These are phyloP conservation scores for Prototheca cutis DNA, from an alignment of 163 green algal genomes.

Conservation along the genomic window DNA sequence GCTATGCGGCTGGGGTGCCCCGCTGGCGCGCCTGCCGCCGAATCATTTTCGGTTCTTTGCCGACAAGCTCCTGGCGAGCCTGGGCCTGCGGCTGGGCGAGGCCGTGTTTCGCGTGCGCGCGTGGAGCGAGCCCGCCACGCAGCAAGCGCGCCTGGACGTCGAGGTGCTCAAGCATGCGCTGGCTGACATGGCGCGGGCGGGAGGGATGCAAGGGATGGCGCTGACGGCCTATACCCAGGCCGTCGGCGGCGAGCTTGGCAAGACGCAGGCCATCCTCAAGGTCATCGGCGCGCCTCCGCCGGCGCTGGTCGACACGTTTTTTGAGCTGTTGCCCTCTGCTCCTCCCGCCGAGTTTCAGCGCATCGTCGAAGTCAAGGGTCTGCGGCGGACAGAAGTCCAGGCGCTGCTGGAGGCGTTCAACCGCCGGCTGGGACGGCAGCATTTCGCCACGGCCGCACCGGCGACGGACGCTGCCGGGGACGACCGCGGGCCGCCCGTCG, in stretches of 20 bases:
- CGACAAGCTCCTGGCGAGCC: conserved; percentile 78
- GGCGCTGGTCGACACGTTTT: conserved; percentile 72
- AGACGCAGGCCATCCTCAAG: conserved; percentile 52
- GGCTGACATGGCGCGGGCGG: conserved; percentile 41
- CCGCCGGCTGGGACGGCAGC: conserved; percentile 17
- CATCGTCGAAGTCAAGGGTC: conserved; percentile 71
- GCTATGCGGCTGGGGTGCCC: conserved; percentile 44
- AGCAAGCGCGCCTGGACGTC: conserved; percentile 85
- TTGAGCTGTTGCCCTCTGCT: conserved; percentile 62
- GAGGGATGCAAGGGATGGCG: conserved; percentile 4
- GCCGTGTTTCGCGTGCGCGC: conserved; percentile 45
- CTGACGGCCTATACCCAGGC: conserved; percentile 41
- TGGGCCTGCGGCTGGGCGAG: conserved; percentile 65
- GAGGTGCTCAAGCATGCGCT: conserved; percentile 59
- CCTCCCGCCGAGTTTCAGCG: conserved; percentile 52
- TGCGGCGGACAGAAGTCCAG: conserved; percentile 31
- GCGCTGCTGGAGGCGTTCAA: conserved; percentile 32
- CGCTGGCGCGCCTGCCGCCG: conserved; percentile 50
- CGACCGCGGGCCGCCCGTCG: too few relatives aligned
- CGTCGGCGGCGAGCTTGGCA: conserved; percentile 61
- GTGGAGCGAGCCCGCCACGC: conserved; percentile 75
- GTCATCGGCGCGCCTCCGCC: conserved; percentile 47
- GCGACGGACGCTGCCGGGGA: neutral
- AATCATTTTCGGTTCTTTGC: conserved; percentile 68
- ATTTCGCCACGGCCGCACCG: neutral